A percentile compares a stretch with the other conserved stretches of the same genome.
Evolutionary conservation across 2,329 filamentous ascomycete species (phyloP).

Genomic region (Plenodomus tracheiphilus): DNA sequence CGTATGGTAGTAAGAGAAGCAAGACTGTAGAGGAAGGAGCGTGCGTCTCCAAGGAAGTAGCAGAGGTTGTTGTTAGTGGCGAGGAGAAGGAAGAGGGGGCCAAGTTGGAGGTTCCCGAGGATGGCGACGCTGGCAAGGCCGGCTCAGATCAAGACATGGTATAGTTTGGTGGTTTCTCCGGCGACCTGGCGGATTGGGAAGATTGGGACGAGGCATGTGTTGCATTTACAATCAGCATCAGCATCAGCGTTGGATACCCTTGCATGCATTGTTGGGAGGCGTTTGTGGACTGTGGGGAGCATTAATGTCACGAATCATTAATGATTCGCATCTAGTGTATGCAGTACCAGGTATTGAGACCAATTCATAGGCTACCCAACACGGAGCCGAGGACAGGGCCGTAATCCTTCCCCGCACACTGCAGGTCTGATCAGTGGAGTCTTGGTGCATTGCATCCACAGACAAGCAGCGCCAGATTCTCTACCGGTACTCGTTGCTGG

Average conservation of each 20-base stretch:
- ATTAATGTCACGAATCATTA: too few relatives aligned
- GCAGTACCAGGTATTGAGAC: too few relatives aligned
- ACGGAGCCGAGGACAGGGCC: background rate
- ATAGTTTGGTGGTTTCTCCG: background rate
- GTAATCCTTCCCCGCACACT: slow-evolving; percentile 8
- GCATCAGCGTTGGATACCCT: slow-evolving; percentile 20
- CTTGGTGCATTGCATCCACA: too few relatives aligned
- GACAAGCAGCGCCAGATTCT: too few relatives aligned
- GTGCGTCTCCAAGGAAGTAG: slow-evolving; percentile 28
- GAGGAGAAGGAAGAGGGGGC: slow-evolving; percentile 9
- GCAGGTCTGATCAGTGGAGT: background rate
- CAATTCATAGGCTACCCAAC: background rate
- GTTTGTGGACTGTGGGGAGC: background rate
- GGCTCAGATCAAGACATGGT: slow-evolving; percentile 22
- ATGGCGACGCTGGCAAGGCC: slow-evolving; percentile 7
- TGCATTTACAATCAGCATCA: slow-evolving; percentile 19
- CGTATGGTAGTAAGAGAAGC: slow-evolving; percentile 38
- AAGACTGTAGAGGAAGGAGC: slow-evolving; percentile 19
- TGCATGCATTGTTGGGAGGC: slow-evolving; percentile 13
- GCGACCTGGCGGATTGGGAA: background rate
- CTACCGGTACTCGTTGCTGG: too few relatives aligned
- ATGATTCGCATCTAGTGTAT: too few relatives aligned
- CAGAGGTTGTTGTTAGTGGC: slow-evolving; percentile 14
- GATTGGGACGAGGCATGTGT: background rate
- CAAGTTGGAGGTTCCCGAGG: slow-evolving; percentile 13